Conservation (phyloP, 345 rosid species). For the Euclidium syriacum region DNA sequence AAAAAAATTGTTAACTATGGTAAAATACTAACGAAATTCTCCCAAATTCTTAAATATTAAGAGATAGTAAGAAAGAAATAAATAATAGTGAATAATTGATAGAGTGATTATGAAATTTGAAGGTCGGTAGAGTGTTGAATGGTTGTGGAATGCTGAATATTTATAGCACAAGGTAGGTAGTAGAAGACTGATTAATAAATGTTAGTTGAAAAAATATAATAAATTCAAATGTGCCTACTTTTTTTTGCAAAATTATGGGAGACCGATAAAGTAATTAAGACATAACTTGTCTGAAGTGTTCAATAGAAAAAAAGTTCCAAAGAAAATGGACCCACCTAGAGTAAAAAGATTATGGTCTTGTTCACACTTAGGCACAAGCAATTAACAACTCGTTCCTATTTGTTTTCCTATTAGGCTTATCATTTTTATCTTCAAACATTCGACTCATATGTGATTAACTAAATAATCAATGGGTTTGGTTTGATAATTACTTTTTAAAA, state of each 20-base stretch:
- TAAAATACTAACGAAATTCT: background rate
- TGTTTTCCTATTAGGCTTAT: background rate
- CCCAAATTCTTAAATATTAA: background rate
- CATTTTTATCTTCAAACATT: background rate
- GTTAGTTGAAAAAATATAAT: background rate
- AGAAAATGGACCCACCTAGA: conserved; percentile 38
- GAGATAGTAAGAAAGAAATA: background rate
- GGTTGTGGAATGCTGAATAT: background rate
- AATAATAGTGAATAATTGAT: background rate
- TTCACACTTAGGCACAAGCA: conserved; percentile 20
- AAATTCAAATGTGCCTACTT: background rate
- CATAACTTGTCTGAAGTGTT: conserved; percentile 50
- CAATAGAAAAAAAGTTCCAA: conserved; percentile 40
- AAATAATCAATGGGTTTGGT: too few species aligned
- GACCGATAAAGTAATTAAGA: conserved; percentile 54
- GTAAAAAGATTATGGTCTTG: conserved; percentile 10
- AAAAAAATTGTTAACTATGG: background rate
- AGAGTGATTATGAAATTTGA: background rate
- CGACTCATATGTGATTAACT: background rate
- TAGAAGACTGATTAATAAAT: background rate
- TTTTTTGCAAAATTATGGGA: background rate
- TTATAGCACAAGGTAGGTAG: conserved; percentile 22
- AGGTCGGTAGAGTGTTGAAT: conserved; percentile 30
- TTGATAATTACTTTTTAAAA: too few species aligned
- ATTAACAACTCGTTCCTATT: background rate